Evolutionary conservation across 805 yeast genomes (phyloP).

Genomic region (Maudiozyma saulgeensis): DNA sequence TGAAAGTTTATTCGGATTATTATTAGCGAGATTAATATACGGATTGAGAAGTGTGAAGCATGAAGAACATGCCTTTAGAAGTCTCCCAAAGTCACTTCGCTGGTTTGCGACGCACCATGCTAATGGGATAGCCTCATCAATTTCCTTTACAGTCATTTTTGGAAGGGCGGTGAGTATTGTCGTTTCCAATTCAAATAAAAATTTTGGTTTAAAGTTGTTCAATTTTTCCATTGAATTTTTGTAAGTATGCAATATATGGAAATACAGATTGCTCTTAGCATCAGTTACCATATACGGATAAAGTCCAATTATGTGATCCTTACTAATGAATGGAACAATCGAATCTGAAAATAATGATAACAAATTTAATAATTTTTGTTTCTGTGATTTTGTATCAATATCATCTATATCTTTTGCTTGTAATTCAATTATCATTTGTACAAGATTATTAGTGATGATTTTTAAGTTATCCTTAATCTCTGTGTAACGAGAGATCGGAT

Average conservation of each 20-base stretch:
- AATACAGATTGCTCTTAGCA: slow-evolving; percentile 32
- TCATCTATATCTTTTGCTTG: slow-evolving; percentile 25
- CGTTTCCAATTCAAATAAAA: slow-evolving; percentile 40
- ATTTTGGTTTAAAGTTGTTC: slow-evolving; percentile 40
- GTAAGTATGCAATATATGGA: slow-evolving; percentile 47
- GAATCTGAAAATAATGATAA: slow-evolving; percentile 49
- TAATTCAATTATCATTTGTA: slow-evolving; percentile 19
- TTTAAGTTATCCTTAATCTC: slow-evolving; percentile 10
- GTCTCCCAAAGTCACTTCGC: slow-evolving; percentile 36
- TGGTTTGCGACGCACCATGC: slow-evolving; percentile 46
- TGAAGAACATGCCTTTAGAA: slow-evolving; percentile 56
- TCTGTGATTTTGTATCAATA: neutral
- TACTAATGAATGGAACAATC: slow-evolving; percentile 45
- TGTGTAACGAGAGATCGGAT: slow-evolving; percentile 6
- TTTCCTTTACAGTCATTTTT: slow-evolving; percentile 47
- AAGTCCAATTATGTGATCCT: slow-evolving; percentile 56
- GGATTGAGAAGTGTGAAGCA: slow-evolving; percentile 45
- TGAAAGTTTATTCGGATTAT: slow-evolving; percentile 11
- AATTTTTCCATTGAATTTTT: slow-evolving; percentile 38
- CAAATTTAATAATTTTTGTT: slow-evolving; percentile 19
- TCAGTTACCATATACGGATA: slow-evolving; percentile 55
- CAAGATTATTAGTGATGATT: slow-evolving; percentile 16
- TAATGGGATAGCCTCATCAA: slow-evolving; percentile 68
- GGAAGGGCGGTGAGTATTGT: slow-evolving; percentile 49
- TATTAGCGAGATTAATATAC: slow-evolving; percentile 29